Evolutionary conservation across 1,284 basidiomycete genomes (phyloP).

Genomic region (Austroboletus rostrupii): DNA sequence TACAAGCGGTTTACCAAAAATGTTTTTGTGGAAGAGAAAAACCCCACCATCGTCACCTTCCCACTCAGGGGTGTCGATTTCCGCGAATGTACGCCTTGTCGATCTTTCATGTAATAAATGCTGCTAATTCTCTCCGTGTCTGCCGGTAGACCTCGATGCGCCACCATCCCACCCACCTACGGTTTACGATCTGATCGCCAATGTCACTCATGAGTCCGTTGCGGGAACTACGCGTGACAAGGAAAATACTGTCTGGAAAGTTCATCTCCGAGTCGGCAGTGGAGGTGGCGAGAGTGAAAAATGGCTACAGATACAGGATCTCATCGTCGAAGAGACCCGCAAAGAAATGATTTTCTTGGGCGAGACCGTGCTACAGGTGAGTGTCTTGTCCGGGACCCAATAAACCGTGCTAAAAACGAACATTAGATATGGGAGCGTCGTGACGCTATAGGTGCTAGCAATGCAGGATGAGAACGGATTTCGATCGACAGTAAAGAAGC

Average conservation of each 20-base stretch:
- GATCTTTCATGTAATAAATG: slow-evolving; percentile 24
- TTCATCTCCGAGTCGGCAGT: slow-evolving; percentile 76
- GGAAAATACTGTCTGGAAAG: slow-evolving; percentile 87
- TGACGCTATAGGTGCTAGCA: slow-evolving; percentile 17
- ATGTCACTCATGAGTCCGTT: slow-evolving; percentile 91
- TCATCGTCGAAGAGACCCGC: slow-evolving; percentile 92
- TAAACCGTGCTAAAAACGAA: slow-evolving; percentile 12
- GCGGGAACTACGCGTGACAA: slow-evolving; percentile 91
- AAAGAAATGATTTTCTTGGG: slow-evolving; percentile 98
- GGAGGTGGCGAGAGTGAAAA: slow-evolving; percentile 83
- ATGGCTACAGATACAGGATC: slow-evolving; percentile 97
- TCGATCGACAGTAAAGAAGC: slow-evolving; percentile 27
- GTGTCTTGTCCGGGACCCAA: slow-evolving; percentile 3
- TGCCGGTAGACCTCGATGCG: slow-evolving; percentile 68
- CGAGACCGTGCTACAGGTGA: slow-evolving; percentile 91
- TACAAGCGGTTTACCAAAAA: slow-evolving; percentile 99
- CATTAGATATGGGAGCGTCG: slow-evolving; percentile 70
- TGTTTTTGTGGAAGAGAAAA: slow-evolving; percentile 96
- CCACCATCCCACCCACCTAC: slow-evolving; percentile 53
- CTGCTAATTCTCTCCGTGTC: slow-evolving; percentile 17
- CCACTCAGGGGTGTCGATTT: slow-evolving; percentile 91
- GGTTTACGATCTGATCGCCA: slow-evolving; percentile 92
- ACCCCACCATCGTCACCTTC: slow-evolving; percentile 98
- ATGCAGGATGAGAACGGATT: slow-evolving; percentile 27
- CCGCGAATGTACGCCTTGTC: slow-evolving; percentile 67